A percentile compares a stretch with the other conserved stretches of the same genome.
Evolutionary conservation across 169 alveolate genomes (phyloP).

Genomic region (Theileria equi): DNA sequence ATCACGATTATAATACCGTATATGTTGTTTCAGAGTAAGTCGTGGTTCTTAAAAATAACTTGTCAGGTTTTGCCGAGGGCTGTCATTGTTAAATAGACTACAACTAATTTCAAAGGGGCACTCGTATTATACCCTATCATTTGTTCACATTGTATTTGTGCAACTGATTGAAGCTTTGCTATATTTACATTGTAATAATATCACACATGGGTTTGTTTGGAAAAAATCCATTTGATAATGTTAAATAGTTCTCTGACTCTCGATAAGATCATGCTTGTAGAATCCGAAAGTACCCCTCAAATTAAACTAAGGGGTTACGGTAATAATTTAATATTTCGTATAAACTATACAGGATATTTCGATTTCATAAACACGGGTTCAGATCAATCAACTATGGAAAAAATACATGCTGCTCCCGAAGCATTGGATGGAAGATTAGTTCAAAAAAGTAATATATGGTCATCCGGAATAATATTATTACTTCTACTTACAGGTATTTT

Average conservation of each 20-base stretch:
- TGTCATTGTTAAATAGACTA: slow-evolving; percentile 7
- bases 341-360: slow-evolving; percentile 9
- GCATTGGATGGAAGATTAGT: not conserved
- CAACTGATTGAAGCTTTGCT: slow-evolving; percentile 58
- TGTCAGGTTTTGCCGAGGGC: slow-evolving; percentile 15
- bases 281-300: slow-evolving; percentile 1
- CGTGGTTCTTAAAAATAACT: not conserved
- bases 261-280: slow-evolving; percentile 59
- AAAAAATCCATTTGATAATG: no score
- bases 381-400: slow-evolving; percentile 27
- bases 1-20: slow-evolving; percentile 49
- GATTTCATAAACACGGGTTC: slow-evolving; percentile 15
- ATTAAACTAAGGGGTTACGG: slow-evolving; percentile 26
- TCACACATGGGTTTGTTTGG: slow-evolving; percentile 22
- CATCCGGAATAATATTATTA: slow-evolving; percentile 51
- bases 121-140: slow-evolving; percentile 26
- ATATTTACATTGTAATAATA: slow-evolving; percentile 58
- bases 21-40: slow-evolving; percentile 54
- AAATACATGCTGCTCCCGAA: slow-evolving; percentile 37
- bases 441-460: slow-evolving; percentile 56
- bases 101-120: not conserved
- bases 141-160: slow-evolving; percentile 48
- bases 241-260: slow-evolving; percentile 13
- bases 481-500: slow-evolving; percentile 46
- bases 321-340: slow-evolving; percentile 2